Percentiles rank a stretch among this genome's conserved stretches.
Evolutionary conservation across 495 filamentous ascomycete species (phyloP).

Genomic region (Aspergillus incahuasiensis): DNA sequence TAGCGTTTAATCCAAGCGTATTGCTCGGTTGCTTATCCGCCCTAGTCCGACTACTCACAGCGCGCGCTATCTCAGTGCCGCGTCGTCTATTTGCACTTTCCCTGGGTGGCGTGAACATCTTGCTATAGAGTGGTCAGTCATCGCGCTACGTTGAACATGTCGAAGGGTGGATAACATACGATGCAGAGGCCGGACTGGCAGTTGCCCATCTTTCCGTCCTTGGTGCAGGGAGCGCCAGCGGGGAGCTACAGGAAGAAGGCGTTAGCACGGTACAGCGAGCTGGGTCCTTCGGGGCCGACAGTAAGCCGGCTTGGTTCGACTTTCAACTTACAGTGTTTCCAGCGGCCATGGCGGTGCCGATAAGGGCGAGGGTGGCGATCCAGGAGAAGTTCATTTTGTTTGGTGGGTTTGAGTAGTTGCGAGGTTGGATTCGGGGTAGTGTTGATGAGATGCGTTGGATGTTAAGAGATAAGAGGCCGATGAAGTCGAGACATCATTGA

Average conservation of each 20-base stretch:
- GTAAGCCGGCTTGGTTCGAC: not conserved
- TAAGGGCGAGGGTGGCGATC: constrained; percentile 7
- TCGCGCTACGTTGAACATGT: too few relatives aligned
- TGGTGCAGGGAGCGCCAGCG: constrained; percentile 1
- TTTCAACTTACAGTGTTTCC: not conserved
- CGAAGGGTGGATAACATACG: not conserved
- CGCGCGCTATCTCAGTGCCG: too few relatives aligned
- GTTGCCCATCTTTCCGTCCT: constrained; percentile 6
- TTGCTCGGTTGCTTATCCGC: not conserved
- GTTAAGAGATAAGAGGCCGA: not conserved
- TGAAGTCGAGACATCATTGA: not conserved
- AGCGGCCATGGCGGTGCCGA: constrained; percentile 7
- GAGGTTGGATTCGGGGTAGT: too few relatives aligned
- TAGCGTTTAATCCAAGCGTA: too few relatives aligned
- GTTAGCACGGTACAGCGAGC: not conserved
- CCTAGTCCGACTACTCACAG: not conserved
- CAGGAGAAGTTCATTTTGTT: constrained; percentile 6
- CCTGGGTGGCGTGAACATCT: not conserved
- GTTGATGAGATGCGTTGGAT: not conserved
- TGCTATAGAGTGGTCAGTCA: not conserved
- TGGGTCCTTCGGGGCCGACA: not conserved
- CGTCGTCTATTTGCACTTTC: not conserved
- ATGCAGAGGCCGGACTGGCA: constrained; percentile 8
- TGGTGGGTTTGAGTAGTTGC: not conserved
- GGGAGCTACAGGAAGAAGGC: not conserved